Conservation (phyloP, 352 stramenopile species). For the Pseudoperonospora humuli region DNA sequence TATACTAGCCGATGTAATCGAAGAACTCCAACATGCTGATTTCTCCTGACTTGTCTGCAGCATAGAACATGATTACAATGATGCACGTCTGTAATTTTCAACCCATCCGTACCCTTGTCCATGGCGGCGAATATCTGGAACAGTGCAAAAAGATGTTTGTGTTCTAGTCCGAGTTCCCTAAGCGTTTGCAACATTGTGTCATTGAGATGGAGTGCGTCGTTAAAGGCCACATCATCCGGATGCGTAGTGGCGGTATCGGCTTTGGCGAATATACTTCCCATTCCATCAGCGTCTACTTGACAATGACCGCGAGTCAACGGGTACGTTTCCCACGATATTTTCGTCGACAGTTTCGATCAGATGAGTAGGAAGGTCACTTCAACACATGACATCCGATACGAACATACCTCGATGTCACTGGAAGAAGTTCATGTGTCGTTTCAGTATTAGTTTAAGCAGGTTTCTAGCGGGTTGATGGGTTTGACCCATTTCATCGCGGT, state of each 20-base stretch:
- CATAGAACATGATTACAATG: neutral
- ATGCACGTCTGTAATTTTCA: conserved; percentile 13
- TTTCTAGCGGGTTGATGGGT: conserved; percentile 1
- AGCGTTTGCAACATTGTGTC: conserved; percentile 31
- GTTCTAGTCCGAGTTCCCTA: conserved; percentile 33
- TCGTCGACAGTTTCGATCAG: too few relatives aligned
- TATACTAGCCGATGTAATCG: conserved; percentile 44
- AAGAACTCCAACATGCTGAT: conserved; percentile 63
- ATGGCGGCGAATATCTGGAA: too few relatives aligned
- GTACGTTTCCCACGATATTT: too few relatives aligned
- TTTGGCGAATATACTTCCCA: conserved; percentile 17
- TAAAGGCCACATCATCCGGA: conserved; percentile 25
- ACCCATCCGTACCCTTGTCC: too few relatives aligned
- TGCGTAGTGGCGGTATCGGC: conserved; percentile 2
- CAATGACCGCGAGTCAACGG: neutral
- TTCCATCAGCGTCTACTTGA: conserved; percentile 8
- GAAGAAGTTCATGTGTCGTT: conserved; percentile 3
- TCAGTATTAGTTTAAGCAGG: conserved; percentile 4
- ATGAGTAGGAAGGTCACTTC: too few relatives aligned
- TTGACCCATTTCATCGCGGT: conserved; percentile 3
- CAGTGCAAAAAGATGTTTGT: too few relatives aligned
- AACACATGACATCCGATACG: too few relatives aligned
- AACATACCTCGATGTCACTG: too few relatives aligned
- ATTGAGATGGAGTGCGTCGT: conserved; percentile 25
- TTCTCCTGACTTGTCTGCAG: conserved; percentile 44